Conservation (phyloP, 768 basidiomycete genomes). For the Tephrocybe sp. region DNA sequence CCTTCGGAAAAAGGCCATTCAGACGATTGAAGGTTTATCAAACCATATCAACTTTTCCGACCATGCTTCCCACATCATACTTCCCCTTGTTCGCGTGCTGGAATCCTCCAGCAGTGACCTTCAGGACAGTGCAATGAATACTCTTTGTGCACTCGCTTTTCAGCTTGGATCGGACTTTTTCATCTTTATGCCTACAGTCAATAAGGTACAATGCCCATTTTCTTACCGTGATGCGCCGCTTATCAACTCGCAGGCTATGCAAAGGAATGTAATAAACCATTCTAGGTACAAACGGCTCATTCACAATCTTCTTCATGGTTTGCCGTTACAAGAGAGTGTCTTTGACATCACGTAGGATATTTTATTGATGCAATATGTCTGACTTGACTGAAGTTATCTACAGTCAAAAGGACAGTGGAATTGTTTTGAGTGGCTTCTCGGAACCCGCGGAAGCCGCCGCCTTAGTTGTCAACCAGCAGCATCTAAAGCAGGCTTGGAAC, state of each 20-base stretch:
- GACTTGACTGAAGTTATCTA: no score
- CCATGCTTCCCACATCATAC: slow-evolving; percentile 96
- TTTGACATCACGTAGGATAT: slow-evolving; percentile 59
- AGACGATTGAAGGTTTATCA: slow-evolving; percentile 87
- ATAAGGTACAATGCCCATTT: no score
- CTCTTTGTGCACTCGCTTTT: slow-evolving; percentile 84
- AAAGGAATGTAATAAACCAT: slow-evolving; percentile 74
- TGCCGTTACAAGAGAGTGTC: slow-evolving; percentile 78
- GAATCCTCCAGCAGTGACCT: slow-evolving; percentile 73
- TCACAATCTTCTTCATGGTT: slow-evolving; percentile 81
- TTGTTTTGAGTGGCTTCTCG: slow-evolving; percentile 64
- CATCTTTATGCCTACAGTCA: slow-evolving; percentile 94
- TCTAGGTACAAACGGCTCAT: slow-evolving; percentile 84
- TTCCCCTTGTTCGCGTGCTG: slow-evolving; percentile 87
- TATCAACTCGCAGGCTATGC: slow-evolving; percentile 61
- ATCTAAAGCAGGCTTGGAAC: slow-evolving; percentile 96
- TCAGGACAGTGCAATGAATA: slow-evolving; percentile 85
- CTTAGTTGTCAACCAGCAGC: slow-evolving; percentile 93
- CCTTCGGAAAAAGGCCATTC: slow-evolving; percentile 84
- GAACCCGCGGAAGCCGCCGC: slow-evolving; percentile 82
- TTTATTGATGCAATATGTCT: no score
- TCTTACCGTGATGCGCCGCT: no score
- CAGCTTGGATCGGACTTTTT: slow-evolving; percentile 96
- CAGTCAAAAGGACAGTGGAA: slow-evolving; percentile 52
- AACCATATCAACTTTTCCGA: slow-evolving; percentile 95